Evolutionary conservation across 148 eudicot genomes (phyloP), one percentile per base, ranked within the genome.

Genomic region (Gaultheria prostrata): DNA sequence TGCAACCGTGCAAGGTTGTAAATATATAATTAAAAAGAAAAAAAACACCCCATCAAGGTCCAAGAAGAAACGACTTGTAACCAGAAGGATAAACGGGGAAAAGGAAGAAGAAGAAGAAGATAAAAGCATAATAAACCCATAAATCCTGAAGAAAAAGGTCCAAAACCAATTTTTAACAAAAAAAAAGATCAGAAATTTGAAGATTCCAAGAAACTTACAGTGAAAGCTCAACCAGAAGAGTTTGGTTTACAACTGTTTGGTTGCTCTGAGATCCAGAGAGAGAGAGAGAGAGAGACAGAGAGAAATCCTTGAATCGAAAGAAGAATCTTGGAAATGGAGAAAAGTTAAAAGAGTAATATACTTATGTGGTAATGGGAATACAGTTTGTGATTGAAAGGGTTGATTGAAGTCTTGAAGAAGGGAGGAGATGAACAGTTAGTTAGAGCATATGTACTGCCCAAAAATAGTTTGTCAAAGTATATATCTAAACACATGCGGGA

Each of bases 131-230:
- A 46, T 11, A 56, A 21, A 35, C 46, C 70, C 82, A 45, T 1
- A 63, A 79, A 57, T 10, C 21, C 54, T 6, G 28, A 33, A 18
- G 17, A 35, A 78, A 18, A 54, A 32, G 49, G 26, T 39, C 28
- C 71, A 39, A 79, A 79, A 59, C 21, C 9, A 1, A 1, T 35
- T 35, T 35, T 35, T 35, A 35, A 33, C 1, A 53, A 18, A 43
- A 50, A 7, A 30, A 20, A 74, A 39, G 24, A 43, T 7, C 12
- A 39, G 77, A 51, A 77, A 77, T 51, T 51, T n/a, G 24, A 43
- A 61, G 20, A 79, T 57, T 79, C 17, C 32, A 80, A 26, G 61
- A 77, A 45, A 24, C 82, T 80, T 80, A 80, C 82, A 24, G 51
- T 35, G 82, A 35, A 28, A 45, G 20, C 39, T n/a, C 82, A 63